phyloP scores from a whole-genome alignment of 495 filamentous ascomycete species.

The Penicillium cataractarum region DNA sequence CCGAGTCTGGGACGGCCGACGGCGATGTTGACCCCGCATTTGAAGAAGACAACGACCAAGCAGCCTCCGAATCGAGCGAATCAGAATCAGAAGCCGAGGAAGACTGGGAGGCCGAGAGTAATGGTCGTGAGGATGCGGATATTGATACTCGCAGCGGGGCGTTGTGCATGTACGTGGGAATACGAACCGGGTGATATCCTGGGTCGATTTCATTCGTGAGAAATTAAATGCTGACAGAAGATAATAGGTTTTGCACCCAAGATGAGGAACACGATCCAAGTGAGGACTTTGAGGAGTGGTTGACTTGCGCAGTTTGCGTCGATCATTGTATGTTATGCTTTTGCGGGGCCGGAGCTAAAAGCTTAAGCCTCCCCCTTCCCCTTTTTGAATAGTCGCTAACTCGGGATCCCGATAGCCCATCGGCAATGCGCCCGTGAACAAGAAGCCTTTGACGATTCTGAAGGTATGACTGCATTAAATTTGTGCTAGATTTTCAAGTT shows the following conservation, averaged over 20 bases:
- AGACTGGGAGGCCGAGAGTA: constrained; percentile 67
- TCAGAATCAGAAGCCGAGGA: constrained; percentile 70
- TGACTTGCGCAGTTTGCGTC: constrained; percentile 78
- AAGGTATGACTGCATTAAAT: constrained; percentile 55
- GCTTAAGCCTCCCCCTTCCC: constrained; percentile 27
- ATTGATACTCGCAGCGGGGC: constrained; percentile 62
- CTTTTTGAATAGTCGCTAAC: constrained; percentile 39
- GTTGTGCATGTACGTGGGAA: constrained; percentile 66
- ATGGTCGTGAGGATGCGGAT: constrained; percentile 66
- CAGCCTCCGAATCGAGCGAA: constrained; percentile 59
- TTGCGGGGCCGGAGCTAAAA: constrained; percentile 28
- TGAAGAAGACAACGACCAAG: constrained; percentile 43
- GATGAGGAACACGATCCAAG: constrained; percentile 86
- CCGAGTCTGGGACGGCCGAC: constrained; percentile 39
- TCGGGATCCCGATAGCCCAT: constrained; percentile 63
- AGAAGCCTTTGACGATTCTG: constrained; percentile 67
- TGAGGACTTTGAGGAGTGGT: constrained; percentile 84
- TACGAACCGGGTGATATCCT: constrained; percentile 13
- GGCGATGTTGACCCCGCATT: constrained; percentile 50
- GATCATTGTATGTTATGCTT: constrained; percentile 77
- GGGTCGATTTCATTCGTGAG: constrained; percentile 5
- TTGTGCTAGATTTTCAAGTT: constrained; percentile 1
- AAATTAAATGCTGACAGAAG: constrained; percentile 26
- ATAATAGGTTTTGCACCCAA: constrained; percentile 70
- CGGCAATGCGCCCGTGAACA: constrained; percentile 88